Base-by-base conservation (phyloP, 2,329 filamentous ascomycete genomes). In the Paecilomyces variotii region DNA sequence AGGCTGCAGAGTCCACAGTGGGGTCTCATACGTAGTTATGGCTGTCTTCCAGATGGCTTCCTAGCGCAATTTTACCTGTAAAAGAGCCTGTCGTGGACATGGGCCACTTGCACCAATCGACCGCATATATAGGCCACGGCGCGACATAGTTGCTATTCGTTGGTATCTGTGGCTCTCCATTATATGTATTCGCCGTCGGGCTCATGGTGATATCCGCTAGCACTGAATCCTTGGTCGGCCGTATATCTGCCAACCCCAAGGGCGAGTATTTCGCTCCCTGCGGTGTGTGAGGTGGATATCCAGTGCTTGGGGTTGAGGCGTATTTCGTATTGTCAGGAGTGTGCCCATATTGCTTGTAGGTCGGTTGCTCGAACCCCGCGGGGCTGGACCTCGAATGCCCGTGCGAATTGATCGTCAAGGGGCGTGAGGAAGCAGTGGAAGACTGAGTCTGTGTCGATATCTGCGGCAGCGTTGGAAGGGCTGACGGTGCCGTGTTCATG, bases 101-200 rank as follows among this genome's bases (percentile, higher is more conserved):
- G 14, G 89, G 86, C 93, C 94, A 99, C 76, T 99, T 99, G 79
- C 94, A 99, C 94, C 94, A 99, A 77, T 99, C 94, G 68, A 96
- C 93, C 11, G 94, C 93, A 73, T 97, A 99, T 57, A 96, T 87
- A 12, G 91, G 88, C 91, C 94, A 99, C 0, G 93, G 92, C 3
- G 93, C 91, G 62, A 96, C 78, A 71, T 97, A 96, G 72, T 93
- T 97, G 80, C 91, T 96, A 63, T 93, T 95, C 4, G 71, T 89
- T 74, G 71, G 87, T 73, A 74, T 84, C 79, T 62, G 84, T 72
- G 70, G 84, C 84, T 85, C 84, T 56, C 85, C 80, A 68, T 91
- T 89, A 70, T 88, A 88, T 56, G 83, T 81, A 64, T 74, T 80
- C 74, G 75, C 73, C 52, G 78, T 79, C 2, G 81, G 79, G 32